Evolutionary conservation across 2,329 filamentous ascomycete species (phyloP).

Genomic region (Alternaria atra): DNA sequence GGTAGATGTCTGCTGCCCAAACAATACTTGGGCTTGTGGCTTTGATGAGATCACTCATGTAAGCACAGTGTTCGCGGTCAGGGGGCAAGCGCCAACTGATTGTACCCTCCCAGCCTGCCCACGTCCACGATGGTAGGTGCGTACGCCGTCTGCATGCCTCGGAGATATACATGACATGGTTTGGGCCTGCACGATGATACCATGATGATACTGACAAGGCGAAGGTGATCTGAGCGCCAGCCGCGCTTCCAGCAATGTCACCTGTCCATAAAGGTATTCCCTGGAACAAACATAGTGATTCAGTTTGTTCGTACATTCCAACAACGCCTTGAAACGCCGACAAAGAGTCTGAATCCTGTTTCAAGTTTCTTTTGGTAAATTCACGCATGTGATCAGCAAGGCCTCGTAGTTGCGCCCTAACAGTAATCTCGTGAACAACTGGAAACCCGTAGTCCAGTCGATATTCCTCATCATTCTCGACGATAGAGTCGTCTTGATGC

Average conservation of each 20-base stretch:
- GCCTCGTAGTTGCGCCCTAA: constrained; percentile 14
- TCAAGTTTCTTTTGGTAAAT: constrained; percentile 15
- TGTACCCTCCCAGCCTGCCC: constrained; percentile 23
- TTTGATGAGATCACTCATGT: constrained; percentile 20
- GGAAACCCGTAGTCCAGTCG: constrained; percentile 23
- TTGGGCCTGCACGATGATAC: constrained; percentile 14
- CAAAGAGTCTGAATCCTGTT: constrained; percentile 10
- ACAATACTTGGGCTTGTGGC: constrained; percentile 6
- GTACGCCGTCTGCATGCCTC: constrained; percentile 7
- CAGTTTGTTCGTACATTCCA: constrained; percentile 13
- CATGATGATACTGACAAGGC: constrained; percentile 19
- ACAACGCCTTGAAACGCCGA: constrained; percentile 4
- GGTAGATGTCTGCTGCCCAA: constrained; percentile 20
- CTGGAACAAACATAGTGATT: not conserved
- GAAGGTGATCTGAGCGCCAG: constrained; percentile 15
- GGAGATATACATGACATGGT: constrained; percentile 15
- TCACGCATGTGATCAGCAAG: constrained; percentile 23
- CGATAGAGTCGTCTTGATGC: constrained; percentile 10
- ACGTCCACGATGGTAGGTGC: constrained; percentile 1
- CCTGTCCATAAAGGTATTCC: constrained; percentile 22
- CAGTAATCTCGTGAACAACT: not conserved
- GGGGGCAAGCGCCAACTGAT: constrained; percentile 24
- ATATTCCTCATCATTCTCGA: constrained; percentile 12
- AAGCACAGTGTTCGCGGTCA: constrained; percentile 11
- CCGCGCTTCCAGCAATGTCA: constrained; percentile 4